Evolutionary conservation across 352 stramenopile genomes (phyloP), one percentile per base, ranked within the genome.

Genomic region (Phytophthora uliginosa): DNA sequence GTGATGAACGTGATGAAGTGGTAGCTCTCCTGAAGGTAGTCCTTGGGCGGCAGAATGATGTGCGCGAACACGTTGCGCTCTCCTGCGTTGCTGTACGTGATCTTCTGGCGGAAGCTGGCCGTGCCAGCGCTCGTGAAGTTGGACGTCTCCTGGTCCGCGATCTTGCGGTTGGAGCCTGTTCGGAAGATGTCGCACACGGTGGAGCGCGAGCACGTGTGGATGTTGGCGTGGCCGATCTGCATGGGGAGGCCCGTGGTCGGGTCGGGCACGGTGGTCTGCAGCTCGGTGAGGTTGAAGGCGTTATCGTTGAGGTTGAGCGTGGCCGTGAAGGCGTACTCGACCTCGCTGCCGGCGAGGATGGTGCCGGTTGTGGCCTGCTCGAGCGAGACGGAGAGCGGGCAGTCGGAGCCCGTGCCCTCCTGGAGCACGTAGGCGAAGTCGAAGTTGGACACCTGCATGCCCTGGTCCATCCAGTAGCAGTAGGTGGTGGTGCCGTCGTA

Each of bases 1-100:
- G 84, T 95, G 33, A 86, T 82, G 71, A 92, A 95, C 38, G 84
- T 87, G 54, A 95, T 86, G 60, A 95, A 93, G 73, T 95, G 85
- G 69, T 93, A 95, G 33, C 83, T 91, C 69, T 88, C 67, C 36
- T 87, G 70, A 13, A 75, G 51, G n/a, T 78, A 85, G 59, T 91
- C 79, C 56, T 70, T 74, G 0, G 84, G 80, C 12, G 88, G 80
- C 17, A 95, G 71, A 53, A 95, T 91, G 31, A 95, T 74, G 74
- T 95, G 88, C 38, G 88, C 86, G 33, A 93, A 95, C 4, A 95
- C 84, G 59, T 92, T 93, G 58, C 89, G 86, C 38, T 92, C 84
- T 7, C 85, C 85, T 0, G 55, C 58, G 50, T 55, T 77, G 34
- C 62, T 73, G 63, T 87, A 93, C 20, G 63, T 65, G 59, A 95